Evolutionary conservation across 2,329 filamentous ascomycete species (phyloP).

Genomic region (Pseudocercospora musae): DNA sequence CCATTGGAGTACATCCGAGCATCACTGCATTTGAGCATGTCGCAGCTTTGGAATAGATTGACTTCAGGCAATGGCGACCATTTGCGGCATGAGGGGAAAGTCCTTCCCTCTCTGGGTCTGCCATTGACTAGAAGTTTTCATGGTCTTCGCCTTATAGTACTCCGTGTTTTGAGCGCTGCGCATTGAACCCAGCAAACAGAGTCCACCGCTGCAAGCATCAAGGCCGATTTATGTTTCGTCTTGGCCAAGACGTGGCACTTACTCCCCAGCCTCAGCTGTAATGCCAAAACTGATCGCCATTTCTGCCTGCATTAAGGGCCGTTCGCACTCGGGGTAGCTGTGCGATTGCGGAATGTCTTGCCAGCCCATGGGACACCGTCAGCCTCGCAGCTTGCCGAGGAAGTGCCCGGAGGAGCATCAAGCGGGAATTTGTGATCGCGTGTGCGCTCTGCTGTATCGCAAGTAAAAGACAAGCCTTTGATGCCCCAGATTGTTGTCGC

Average conservation of each 20-base stretch:
- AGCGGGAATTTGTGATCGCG: background rate
- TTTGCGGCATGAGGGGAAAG: background rate
- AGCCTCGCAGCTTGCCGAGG: background rate
- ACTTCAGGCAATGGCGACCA: background rate
- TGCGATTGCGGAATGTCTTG: background rate
- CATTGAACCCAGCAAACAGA: background rate
- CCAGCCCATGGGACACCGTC: background rate
- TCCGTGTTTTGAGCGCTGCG: background rate
- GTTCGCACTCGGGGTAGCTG: background rate
- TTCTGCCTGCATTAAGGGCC: background rate
- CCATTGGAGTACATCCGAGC: background rate
- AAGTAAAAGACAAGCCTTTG: background rate
- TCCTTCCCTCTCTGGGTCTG: background rate
- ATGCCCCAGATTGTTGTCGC: background rate
- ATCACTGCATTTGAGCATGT: background rate
- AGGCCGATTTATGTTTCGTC: background rate
- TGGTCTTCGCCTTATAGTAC: background rate
- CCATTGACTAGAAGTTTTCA: background rate
- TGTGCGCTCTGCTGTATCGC: background rate
- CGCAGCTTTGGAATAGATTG: background rate
- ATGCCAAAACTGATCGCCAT: background rate
- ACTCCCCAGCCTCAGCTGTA: background rate
- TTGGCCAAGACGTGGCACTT: background rate
- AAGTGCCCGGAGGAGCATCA: background rate
- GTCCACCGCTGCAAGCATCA: background rate